Conservation (phyloP, 2,329 filamentous ascomycete genomes). For the Pestalotiopsis sp. region DNA sequence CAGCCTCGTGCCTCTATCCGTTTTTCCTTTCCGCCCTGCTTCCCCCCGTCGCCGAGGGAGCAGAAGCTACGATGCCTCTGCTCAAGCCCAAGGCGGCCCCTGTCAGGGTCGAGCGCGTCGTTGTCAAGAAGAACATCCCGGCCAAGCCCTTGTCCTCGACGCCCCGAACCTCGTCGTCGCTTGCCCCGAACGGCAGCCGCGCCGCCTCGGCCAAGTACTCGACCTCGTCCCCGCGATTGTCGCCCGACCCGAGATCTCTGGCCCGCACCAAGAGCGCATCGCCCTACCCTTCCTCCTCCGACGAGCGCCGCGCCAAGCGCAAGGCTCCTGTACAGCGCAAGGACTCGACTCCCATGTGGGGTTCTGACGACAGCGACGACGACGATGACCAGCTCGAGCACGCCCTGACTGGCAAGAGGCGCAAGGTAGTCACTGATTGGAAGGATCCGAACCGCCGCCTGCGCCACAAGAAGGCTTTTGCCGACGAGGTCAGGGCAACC, state of each 20-base stretch:
- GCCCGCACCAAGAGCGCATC: conserved; percentile 41
- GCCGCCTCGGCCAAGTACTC: conserved; percentile 27
- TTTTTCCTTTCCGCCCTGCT: not conserved
- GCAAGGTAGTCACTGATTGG: conserved; percentile 49
- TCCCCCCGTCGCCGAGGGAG: not conserved
- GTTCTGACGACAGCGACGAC: conserved; percentile 49
- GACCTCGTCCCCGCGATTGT: conserved; percentile 38
- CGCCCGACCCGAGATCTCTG: conserved; percentile 40
- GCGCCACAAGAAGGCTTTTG: conserved; percentile 48
- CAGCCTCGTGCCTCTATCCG: not conserved
- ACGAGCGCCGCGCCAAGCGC: conserved; percentile 44
- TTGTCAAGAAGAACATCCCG: conserved; percentile 1
- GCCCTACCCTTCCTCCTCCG: conserved; percentile 35
- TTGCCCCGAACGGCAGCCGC: conserved; percentile 20
- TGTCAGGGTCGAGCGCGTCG: conserved; percentile 1
- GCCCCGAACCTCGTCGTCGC: conserved; percentile 27
- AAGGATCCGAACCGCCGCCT: conserved; percentile 51
- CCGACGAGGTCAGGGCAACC: conserved; percentile 42
- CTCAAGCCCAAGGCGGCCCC: conserved; percentile 7
- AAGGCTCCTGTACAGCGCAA: conserved; percentile 37
- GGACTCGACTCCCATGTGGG: conserved; percentile 42
- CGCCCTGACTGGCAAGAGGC: conserved; percentile 33
- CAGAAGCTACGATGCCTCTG: not conserved
- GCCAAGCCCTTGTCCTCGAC: not conserved
- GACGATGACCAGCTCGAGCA: conserved; percentile 55